Conservation (phyloP, 805 yeast genomes). For the Saturnispora silvae region DNA sequence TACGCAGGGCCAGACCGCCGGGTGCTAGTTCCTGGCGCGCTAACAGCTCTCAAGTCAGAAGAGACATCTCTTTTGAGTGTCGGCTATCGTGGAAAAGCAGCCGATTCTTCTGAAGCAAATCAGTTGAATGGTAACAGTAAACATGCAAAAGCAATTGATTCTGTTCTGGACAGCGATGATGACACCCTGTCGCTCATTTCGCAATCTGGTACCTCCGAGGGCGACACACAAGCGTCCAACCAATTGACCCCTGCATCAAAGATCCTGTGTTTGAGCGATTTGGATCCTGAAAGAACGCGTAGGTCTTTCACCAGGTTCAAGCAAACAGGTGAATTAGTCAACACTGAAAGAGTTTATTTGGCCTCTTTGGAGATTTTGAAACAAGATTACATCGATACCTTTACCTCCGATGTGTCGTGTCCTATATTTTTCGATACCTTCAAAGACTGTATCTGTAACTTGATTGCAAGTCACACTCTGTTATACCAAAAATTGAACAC, state of each 20-base stretch:
- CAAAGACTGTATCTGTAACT: conserved; percentile 20
- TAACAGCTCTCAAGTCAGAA: no score
- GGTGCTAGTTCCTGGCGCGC: no score
- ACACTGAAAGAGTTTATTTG: conserved; percentile 40
- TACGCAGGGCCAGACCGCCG: no score
- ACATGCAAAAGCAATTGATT: no score
- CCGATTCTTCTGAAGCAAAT: no score
- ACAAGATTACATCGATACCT: conserved; percentile 33
- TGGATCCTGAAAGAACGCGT: conserved; percentile 5
- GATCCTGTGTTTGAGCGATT: background rate
- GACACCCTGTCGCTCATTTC: conserved; percentile 1
- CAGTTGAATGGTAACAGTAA: no score
- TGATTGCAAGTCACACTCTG: conserved; percentile 25
- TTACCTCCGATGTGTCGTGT: conserved; percentile 25
- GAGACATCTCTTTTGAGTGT: no score
- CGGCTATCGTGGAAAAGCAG: no score
- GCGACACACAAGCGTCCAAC: conserved; percentile 2
- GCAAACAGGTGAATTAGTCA: conserved; percentile 33
- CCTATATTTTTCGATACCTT: conserved; percentile 28
- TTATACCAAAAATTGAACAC: conserved; percentile 23
- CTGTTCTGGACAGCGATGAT: no score
- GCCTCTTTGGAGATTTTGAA: conserved; percentile 33
- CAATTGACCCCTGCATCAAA: conserved; percentile 9
- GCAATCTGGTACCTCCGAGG: background rate
- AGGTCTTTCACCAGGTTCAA: conserved; percentile 21